phyloP scores from a whole-genome alignment of 108 stramenopile genomes.

The Epithemia pelagica region DNA sequence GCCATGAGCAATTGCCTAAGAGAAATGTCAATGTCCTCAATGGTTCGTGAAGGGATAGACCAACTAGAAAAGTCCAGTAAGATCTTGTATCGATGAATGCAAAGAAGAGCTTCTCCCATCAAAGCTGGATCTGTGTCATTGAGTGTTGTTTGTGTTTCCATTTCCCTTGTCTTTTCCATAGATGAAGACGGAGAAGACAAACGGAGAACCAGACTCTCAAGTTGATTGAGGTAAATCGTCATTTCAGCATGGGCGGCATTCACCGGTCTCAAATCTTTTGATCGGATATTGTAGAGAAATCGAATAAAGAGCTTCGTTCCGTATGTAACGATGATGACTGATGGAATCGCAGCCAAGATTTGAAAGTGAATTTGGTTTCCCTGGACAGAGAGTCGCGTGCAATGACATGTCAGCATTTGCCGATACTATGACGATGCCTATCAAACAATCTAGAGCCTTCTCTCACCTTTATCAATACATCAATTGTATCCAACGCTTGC shows the following conservation, averaged over 20 bases:
- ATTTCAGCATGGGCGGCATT: constrained; percentile 66
- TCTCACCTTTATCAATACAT: constrained; percentile 44
- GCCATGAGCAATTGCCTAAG: constrained; percentile 41
- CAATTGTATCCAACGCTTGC: constrained; percentile 65
- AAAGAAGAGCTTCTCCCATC: constrained; percentile 62
- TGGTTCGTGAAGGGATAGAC: constrained; percentile 40
- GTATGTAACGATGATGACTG: constrained; percentile 46
- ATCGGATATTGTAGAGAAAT: constrained; percentile 52
- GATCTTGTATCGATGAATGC: constrained; percentile 59
- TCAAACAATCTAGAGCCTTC: too few relatives aligned
- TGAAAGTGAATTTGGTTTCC: constrained; percentile 72
- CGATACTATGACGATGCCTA: too few relatives aligned
- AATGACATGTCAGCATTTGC: too few relatives aligned
- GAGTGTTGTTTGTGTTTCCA: not conserved
- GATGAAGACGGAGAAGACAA: not conserved
- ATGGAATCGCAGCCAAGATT: constrained; percentile 66
- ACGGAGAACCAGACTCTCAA: constrained; percentile 53
- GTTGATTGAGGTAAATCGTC: constrained; percentile 53
- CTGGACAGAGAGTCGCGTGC: too few relatives aligned
- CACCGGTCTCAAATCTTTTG: constrained; percentile 60
- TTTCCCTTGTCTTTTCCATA: not conserved
- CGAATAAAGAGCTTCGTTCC: constrained; percentile 54
- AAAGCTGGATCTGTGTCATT: constrained; percentile 16
- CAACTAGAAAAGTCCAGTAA: constrained; percentile 71
- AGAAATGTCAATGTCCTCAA: constrained; percentile 60